Percentiles rank a stretch among this genome's conserved stretches.
phyloP scores from a whole-genome alignment of 371 early-diverging fungal species.

The Mucor lusitanicus region DNA sequence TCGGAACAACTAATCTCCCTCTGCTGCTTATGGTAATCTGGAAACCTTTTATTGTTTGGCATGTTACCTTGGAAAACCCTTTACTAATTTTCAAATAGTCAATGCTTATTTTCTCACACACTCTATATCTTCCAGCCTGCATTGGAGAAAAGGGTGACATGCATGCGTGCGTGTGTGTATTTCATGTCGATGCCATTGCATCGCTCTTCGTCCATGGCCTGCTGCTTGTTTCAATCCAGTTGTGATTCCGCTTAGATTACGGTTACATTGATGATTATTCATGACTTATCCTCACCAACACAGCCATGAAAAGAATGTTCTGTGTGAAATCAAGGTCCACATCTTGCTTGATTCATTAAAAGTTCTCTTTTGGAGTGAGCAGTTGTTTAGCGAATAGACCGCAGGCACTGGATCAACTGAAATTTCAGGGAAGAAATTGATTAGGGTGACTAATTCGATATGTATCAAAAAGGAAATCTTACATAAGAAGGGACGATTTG shows the following conservation, averaged over 20 bases:
- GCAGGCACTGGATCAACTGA: background rate
- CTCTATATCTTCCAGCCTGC: background rate
- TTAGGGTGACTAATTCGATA: background rate
- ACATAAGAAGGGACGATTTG: background rate
- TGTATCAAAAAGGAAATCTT: background rate
- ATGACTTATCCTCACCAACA: background rate
- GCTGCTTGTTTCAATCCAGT: background rate
- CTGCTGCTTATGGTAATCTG: background rate
- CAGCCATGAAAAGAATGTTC: background rate
- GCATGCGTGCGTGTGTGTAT: background rate
- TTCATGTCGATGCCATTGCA: background rate
- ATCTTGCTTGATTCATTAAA: background rate
- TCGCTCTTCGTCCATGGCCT: background rate
- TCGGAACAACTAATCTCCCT: background rate
- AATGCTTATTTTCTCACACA: conserved; percentile 13
- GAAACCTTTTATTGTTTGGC: background rate
- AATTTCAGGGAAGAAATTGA: background rate
- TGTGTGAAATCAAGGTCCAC: background rate
- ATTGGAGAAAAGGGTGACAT: background rate
- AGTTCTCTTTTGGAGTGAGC: background rate
- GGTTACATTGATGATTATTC: background rate
- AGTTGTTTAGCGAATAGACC: background rate
- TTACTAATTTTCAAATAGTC: conserved; percentile 12
- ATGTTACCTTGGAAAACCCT: conserved; percentile 3
- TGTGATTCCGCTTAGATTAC: conserved; percentile 1